Evolutionary conservation across 495 filamentous ascomycete genomes (phyloP), one percentile per base, ranked within the genome.

Genomic region (Gamarada debralockiae): DNA sequence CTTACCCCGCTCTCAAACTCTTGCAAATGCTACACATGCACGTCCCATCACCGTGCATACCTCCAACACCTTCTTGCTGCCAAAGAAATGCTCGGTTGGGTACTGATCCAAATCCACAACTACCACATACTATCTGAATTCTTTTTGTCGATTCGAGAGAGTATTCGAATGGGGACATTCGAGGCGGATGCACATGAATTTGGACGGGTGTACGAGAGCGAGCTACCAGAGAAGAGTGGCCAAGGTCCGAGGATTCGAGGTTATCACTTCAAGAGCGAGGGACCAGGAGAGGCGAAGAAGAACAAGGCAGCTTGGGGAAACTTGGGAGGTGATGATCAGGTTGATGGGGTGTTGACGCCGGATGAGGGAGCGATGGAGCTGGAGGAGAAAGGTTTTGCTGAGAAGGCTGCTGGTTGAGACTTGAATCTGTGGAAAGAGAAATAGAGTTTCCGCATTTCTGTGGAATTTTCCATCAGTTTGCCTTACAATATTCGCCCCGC

Each of bases 1-100:
- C 57, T 86, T 1, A 58, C 62, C 0, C 83, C 91, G 0, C 69
- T 97, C 14, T 55, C 60, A 0, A 48, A 70, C 23, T 69, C 65
- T 36, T 98, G 93, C 68, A 55, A 68, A 17, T 98, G 93, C 75
- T 93, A 95, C 64, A 70, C 91, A 17, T 98, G 93, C 73, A 80
- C 72, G 1, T 76, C 77, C 12, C 95, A 98, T 66, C 90, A 96
- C 67, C 73, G 82, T 5, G 92, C 95, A 1, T 97, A 86, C 68
- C 57, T 97, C 27, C 84, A 90, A 53, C 95, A 98, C 64, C 77
- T 98, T 4, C 77, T 98, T 3, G 66, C 73, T 14, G 89, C 93
- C 0, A 92, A 90, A 58, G 93, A 98, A 67, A 97, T 98, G 95
- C 82, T 96, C 2, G 92, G 82, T 21, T 98, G 93, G 93, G 86